A percentile compares a stretch with the other conserved stretches of the same genome.
Evolutionary conservation across 805 yeast species (phyloP).

Genomic region (Kuraishia hungarica): DNA sequence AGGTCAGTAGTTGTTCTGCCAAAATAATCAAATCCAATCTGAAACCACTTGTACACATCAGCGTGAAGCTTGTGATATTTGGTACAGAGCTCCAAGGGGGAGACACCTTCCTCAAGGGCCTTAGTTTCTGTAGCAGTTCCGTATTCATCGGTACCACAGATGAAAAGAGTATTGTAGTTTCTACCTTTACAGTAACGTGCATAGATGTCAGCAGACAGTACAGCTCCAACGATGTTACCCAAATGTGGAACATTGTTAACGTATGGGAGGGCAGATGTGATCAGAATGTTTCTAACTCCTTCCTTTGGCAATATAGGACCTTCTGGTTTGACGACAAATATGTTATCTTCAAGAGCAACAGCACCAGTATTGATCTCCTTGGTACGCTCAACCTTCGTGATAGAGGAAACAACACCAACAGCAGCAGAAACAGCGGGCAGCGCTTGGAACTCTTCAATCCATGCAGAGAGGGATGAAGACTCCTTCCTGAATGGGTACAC

Average conservation of each 20-base stretch:
- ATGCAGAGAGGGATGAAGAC: constrained; percentile 12
- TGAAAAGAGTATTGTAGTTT: constrained; percentile 74
- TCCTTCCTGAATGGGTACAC: constrained; percentile 33
- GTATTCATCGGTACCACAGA: constrained; percentile 98
- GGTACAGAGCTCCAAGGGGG: constrained; percentile 85
- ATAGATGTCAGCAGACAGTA: constrained; percentile 87
- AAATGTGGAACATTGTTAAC: constrained; percentile 98
- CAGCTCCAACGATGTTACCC: constrained; percentile 95
- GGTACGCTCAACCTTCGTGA: constrained; percentile 33
- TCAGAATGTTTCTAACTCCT: constrained; percentile 70
- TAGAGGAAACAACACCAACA: constrained; percentile 33
- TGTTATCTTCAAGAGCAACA: constrained; percentile 12
- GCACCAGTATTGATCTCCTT: constrained; percentile 32
- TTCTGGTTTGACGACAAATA: constrained; percentile 8
- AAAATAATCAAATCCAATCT: constrained; percentile 86
- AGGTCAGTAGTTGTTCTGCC: constrained; percentile 92
- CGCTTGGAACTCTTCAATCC: constrained; percentile 34
- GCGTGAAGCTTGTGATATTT: constrained; percentile 83
- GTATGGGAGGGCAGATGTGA: constrained; percentile 95
- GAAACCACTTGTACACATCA: constrained; percentile 94
- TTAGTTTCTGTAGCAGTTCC: constrained; percentile 99
- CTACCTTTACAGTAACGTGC: constrained; percentile 85
- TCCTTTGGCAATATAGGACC: constrained; percentile 50
- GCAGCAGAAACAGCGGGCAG: constrained; percentile 34
- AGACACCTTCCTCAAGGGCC: constrained; percentile 86